Percentiles rank a stretch among this genome's conserved stretches.
These are phyloP conservation scores for Eucalyptus rudis DNA, from an alignment of 345 rosid species.

Conservation along the genomic window DNA sequence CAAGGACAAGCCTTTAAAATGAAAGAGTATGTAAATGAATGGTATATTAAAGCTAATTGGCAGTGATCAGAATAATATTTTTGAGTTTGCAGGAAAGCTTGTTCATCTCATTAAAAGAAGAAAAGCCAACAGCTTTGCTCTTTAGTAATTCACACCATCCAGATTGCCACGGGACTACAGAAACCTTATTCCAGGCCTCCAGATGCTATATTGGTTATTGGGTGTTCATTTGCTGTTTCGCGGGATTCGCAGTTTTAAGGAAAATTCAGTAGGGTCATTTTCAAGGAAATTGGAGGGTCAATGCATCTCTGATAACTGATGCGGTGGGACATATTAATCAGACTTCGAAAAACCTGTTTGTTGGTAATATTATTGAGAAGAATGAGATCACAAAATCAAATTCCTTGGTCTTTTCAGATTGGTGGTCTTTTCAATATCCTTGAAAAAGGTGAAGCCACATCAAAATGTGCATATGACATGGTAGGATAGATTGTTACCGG, in stretches of 20 bases:
- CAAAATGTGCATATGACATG: not conserved
- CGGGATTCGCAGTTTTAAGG: not conserved
- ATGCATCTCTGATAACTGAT: not conserved
- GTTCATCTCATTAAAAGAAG: not conserved
- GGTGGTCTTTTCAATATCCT: not conserved
- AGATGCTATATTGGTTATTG: not conserved
- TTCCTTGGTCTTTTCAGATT: not conserved
- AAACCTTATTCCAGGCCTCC: not conserved
- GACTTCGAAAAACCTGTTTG: not conserved
- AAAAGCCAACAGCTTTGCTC: not conserved
- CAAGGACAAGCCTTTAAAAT: not conserved
- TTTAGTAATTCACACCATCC: not conserved
- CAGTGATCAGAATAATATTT: not conserved
- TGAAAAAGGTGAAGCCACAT: not conserved
- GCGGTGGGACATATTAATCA: not conserved
- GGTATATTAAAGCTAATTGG: not conserved
- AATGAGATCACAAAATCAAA: not conserved
- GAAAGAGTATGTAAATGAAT: not conserved
- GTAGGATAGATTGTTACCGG: conserved; percentile 31
- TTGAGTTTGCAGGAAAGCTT: not conserved
- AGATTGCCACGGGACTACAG: not conserved
- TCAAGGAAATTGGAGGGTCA: not conserved
- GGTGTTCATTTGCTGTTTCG: not conserved
- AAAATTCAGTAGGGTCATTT: not conserved
- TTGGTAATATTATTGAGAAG: not conserved